Evolutionary conservation across 2,329 filamentous ascomycete genomes (phyloP).

Genomic region (Alternaria rosae): DNA sequence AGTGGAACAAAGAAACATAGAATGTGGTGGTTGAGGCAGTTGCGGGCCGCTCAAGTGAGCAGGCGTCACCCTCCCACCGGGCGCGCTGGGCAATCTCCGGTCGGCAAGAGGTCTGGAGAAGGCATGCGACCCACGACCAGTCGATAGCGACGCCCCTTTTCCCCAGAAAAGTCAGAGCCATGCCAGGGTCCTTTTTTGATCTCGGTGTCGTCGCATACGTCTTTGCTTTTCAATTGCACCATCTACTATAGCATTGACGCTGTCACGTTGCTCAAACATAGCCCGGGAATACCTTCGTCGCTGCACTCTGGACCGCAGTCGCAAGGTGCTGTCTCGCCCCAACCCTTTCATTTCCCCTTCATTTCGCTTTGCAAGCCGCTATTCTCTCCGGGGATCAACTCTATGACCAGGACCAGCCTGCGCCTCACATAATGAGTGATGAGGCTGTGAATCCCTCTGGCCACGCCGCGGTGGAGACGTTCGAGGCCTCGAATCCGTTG

Average conservation of each 20-base stretch:
- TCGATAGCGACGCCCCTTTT: conserved; percentile 33
- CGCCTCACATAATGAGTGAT: conserved; percentile 41
- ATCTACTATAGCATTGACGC: conserved; percentile 19
- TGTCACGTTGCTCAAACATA: conserved; percentile 17
- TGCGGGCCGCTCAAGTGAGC: conserved; percentile 27
- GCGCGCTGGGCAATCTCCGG: conserved; percentile 32
- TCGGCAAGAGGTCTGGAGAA: conserved; percentile 20
- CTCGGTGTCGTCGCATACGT: conserved; percentile 20
- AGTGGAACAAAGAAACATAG: conserved; percentile 1
- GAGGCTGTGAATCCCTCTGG: conserved; percentile 37
- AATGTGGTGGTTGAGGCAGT: conserved; percentile 14
- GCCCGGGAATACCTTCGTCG: conserved; percentile 11
- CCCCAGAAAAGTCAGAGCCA: conserved; percentile 15
- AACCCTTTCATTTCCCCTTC: conserved; percentile 44
- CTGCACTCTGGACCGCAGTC: conserved; percentile 18
- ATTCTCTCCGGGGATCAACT: conserved; percentile 32
- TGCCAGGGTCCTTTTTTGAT: conserved; percentile 15
- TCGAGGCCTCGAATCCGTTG: conserved; percentile 14
- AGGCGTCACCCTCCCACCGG: conserved; percentile 31
- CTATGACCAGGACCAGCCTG: conserved; percentile 38
- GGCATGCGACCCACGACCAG: conserved; percentile 20
- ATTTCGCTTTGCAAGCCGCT: conserved; percentile 38
- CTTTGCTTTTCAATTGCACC: conserved; percentile 26
- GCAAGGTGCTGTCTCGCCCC: conserved; percentile 21
- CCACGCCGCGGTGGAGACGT: conserved; percentile 23